Evolutionary conservation across 768 basidiomycete species (phyloP), one percentile per base, ranked within the genome.

Genomic region (Tylopilus subfusipes): DNA sequence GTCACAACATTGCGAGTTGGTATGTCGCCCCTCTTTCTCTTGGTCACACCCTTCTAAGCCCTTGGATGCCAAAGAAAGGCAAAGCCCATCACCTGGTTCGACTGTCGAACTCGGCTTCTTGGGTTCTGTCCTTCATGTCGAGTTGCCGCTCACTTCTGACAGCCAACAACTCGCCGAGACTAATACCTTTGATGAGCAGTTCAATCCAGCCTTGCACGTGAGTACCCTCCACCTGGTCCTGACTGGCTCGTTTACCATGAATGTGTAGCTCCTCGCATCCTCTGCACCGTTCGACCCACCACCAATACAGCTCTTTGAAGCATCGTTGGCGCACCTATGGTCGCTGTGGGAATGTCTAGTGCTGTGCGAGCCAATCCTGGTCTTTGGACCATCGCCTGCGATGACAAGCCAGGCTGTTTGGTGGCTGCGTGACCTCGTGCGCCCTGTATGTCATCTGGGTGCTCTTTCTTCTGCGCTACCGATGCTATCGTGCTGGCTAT

Each of bases 331-430:
- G 3, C 80, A 88, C 59, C 68, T 90, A 24, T 90, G 88, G 89
- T 88, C 90, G 5, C 78, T 88, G 50, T 99, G 96, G 96, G 96
- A 99, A 70, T 94, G 94, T 51, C 74, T 98, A 1, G 78, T 98
- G 0, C 77, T 98, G 11, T 91, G 88, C 57, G 95, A 99, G 66
- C 93, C 96, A 0, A 79, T 99, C 8, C 72, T 98, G 19, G 77
- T 98, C 27, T 94, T 88, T 60, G 88, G 88, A 4, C 70, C 82
- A 2, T 86, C 85, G 0, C 93, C 95, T 19, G 81, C 88, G 0
- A 78, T 85, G 65, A 91, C 89, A 0, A 94, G 91, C 58, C 88
- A 93, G 61, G 87, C 90, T 18, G 77, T 98, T 5, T 94, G 93
- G 92, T 96, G 92, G 89, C 72, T 99, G 18, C 78, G 90, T 22